Base-by-base conservation (phyloP, 495 filamentous ascomycete species). In the Penicillium lagena region DNA sequence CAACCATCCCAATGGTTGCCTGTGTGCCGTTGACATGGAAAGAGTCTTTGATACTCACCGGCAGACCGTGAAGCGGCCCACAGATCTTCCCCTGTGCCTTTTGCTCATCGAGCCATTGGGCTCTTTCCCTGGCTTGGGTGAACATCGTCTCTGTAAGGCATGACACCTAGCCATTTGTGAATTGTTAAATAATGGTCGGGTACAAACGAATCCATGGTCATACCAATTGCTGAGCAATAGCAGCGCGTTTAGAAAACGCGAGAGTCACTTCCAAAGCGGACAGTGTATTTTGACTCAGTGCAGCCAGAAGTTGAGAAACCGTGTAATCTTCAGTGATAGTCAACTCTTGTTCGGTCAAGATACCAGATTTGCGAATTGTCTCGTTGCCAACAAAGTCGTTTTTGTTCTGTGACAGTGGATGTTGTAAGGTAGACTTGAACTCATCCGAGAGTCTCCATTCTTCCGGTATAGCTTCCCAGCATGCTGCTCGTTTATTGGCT, bases 21-120 rank as follows among this genome's bases (percentile, higher is more conserved):
- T 64, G 49, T 8, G 71, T 58, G 7, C 69, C 78, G 44, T 76
- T 71, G 43, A 78, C 66, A 14, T 64, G 63, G 30, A 82, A 64
- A 37, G 75, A 71, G 52, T 85, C 81, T 58, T 85, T 86, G 35
- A 83, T 68, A 42, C 71, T 77, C 29, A 84, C 73, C 0, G 81
- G 81, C 9, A 86, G 54, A 15, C 82, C 82, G 44, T 86, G 81
- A 0, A 86, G 64, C 0, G 80, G 80, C 0, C 82, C 82, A 10
- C 77, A 59, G 10, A 69, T 52, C 35, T 67, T 70, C 0, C 60
- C 55, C 11, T 57, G 47, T 4, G 57, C 54, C 14, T 38, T 42
- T 1, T 70, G 43, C 36, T 63, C 47, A 43, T 76, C 72, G 4
- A 70, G 43, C 38, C 66, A 42, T 33, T 49, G 42, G 5, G 70